phyloP scores from a whole-genome alignment of 768 basidiomycete genomes.

The Hygrophorus russula region DNA sequence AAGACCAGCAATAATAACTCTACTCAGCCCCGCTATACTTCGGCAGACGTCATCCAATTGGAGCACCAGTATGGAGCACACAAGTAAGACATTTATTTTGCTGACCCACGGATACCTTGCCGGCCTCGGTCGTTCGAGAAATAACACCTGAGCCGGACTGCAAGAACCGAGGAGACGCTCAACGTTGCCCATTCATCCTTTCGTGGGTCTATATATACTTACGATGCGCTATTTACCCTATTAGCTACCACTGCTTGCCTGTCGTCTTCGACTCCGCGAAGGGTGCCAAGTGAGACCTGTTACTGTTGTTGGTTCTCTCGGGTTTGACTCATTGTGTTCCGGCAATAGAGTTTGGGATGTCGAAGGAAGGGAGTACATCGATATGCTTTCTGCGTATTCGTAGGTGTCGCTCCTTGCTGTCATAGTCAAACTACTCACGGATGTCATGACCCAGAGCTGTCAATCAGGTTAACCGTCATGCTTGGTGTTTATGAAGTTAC shows the following conservation, averaged over 20 bases:
- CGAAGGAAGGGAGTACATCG: slow-evolving; percentile 92
- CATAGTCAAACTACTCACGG: slow-evolving; percentile 1
- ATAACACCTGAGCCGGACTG: neutral
- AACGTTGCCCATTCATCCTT: neutral
- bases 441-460: slow-evolving; percentile 46
- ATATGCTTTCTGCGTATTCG: slow-evolving; percentile 98
- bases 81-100: slow-evolving; percentile 50
- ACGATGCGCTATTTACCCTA: slow-evolving; percentile 31
- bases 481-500: slow-evolving; percentile 5
- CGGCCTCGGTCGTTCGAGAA: neutral
- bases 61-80: slow-evolving; percentile 81
- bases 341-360: slow-evolving; percentile 73
- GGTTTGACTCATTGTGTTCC: neutral
- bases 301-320: slow-evolving; percentile 14
- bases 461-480: slow-evolving; percentile 54
- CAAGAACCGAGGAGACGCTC: too few relatives aligned
- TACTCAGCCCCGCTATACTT: slow-evolving; percentile 26
- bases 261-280: slow-evolving; percentile 86
- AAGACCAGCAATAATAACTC: neutral
- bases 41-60: slow-evolving; percentile 64
- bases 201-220: slow-evolving; percentile 17
- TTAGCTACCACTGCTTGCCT: slow-evolving; percentile 92
- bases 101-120: neutral
- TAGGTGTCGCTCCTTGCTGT: slow-evolving; percentile 25
- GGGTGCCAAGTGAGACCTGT: slow-evolving; percentile 88